Evolutionary conservation across 2,329 filamentous ascomycete species (phyloP).

Genomic region (Colletotrichum filicis): DNA sequence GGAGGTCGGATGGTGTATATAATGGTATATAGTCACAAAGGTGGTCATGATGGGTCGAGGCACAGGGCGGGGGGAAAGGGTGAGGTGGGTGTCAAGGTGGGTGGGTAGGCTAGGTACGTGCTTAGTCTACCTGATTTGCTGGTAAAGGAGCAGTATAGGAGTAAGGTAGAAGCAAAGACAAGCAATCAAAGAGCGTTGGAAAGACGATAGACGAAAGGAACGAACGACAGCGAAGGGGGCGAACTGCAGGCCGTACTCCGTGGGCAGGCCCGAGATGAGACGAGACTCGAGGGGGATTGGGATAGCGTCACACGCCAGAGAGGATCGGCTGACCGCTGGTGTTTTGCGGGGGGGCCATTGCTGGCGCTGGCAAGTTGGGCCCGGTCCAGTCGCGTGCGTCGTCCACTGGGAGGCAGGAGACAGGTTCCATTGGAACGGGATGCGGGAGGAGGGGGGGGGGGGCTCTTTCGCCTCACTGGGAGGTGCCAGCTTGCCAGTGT

Average conservation of each 20-base stretch:
- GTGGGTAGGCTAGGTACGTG: neutral
- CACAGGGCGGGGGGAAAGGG: neutral
- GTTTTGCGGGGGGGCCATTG: neutral
- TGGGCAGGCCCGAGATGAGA: neutral
- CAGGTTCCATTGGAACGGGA: neutral
- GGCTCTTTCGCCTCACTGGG: neutral
- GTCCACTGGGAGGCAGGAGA: neutral
- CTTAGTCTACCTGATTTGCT: neutral
- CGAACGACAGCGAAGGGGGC: neutral
- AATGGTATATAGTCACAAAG: neutral
- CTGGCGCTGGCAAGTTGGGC: neutral
- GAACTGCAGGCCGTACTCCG: neutral
- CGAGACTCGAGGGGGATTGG: neutral
- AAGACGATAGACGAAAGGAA: neutral
- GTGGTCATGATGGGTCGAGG: neutral
- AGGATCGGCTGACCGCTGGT: constrained; percentile 13
- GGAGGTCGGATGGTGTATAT: constrained; percentile 1
- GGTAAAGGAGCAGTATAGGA: neutral
- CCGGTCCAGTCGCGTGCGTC: neutral
- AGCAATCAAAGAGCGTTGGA: neutral
- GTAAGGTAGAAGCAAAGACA: neutral
- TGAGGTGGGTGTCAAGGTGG: neutral
- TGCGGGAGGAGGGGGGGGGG: neutral
- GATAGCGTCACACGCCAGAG: constrained; percentile 6
- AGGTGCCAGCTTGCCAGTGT: neutral